These are phyloP conservation scores for Auricularia heimuer DNA, from an alignment of 768 basidiomycete species.

Conservation along the genomic window DNA sequence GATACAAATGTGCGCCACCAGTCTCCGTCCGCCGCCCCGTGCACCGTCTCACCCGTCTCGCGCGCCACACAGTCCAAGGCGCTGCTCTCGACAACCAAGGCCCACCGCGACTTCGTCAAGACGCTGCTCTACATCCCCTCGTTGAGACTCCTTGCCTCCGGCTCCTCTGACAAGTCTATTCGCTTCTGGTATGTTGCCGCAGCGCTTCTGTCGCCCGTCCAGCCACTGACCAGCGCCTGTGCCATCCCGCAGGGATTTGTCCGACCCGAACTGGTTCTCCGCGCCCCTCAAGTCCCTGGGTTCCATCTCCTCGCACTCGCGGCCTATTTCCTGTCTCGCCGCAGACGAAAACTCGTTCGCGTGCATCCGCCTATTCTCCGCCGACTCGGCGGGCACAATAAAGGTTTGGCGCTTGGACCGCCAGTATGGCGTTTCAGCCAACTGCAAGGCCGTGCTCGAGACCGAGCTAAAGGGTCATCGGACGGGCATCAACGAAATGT, in stretches of 20 bases:
- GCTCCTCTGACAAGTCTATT: slow-evolving; percentile 82
- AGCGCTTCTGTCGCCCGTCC: neutral
- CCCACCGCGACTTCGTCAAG: slow-evolving; percentile 90
- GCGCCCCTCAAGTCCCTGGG: slow-evolving; percentile 34
- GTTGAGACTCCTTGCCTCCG: slow-evolving; percentile 63
- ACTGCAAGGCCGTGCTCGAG: slow-evolving; percentile 42
- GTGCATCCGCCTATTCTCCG: slow-evolving; percentile 58
- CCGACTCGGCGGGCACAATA: slow-evolving; percentile 87
- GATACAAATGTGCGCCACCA: slow-evolving; percentile 49
- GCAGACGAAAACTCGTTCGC: slow-evolving; percentile 39
- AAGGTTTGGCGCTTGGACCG: slow-evolving; percentile 63
- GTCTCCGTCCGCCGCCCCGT: neutral
- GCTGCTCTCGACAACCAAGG: slow-evolving; percentile 59
- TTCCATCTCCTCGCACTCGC: slow-evolving; percentile 73
- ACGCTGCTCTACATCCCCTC: slow-evolving; percentile 60
- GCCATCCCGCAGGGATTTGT: slow-evolving; percentile 12
- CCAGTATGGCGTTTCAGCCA: slow-evolving; percentile 31
- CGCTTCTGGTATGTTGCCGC: slow-evolving; percentile 68
- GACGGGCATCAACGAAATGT: slow-evolving; percentile 71
- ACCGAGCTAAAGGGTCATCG: slow-evolving; percentile 64
- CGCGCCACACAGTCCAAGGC: slow-evolving; percentile 45
- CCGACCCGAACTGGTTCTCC: slow-evolving; percentile 1
- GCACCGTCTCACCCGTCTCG: neutral
- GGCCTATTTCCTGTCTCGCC: slow-evolving; percentile 75
- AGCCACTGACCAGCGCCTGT: slow-evolving; percentile 40